phyloP scores from a whole-genome alignment of 2,329 filamentous ascomycete species.

The Pestalotiopsis fici region DNA sequence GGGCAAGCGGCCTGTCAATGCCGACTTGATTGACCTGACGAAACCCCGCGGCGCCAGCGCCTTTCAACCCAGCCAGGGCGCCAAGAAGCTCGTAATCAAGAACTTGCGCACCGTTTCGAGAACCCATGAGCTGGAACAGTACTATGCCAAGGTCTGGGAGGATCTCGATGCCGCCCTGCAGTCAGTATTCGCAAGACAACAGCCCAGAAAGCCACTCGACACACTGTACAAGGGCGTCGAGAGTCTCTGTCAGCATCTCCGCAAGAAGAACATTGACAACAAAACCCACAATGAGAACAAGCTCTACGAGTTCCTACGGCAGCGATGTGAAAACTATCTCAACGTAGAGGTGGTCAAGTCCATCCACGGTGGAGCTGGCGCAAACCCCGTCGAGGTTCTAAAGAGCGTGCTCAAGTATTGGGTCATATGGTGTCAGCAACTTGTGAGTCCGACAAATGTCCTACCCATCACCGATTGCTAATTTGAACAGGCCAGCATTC shows the following conservation, averaged over 20 bases:
- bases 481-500: constrained; percentile 64
- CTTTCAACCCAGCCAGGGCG: constrained; percentile 75
- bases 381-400: constrained; percentile 65
- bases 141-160: constrained; percentile 74
- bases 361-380: constrained; percentile 50
- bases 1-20: constrained; percentile 38
- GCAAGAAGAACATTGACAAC: constrained; percentile 70
- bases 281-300: constrained; percentile 58
- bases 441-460: constrained; percentile 52
- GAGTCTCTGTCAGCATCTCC: constrained; percentile 72
- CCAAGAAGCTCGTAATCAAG: constrained; percentile 90
- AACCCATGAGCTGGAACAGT: constrained; percentile 67
- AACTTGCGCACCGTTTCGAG: constrained; percentile 71
- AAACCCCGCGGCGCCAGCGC: constrained; percentile 32
- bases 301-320: constrained; percentile 67
- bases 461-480: not conserved
- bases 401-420: constrained; percentile 60
- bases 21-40: constrained; percentile 43
- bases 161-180: constrained; percentile 75
- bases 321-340: constrained; percentile 69
- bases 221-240: constrained; percentile 89
- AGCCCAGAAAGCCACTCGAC: constrained; percentile 75
- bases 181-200: constrained; percentile 68
- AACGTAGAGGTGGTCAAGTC: constrained; percentile 57
- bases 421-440: constrained; percentile 76